A percentile compares a stretch with the other conserved stretches of the same genome.
phyloP scores from a whole-genome alignment of 1,284 basidiomycete genomes.

The Phlebopus sp. region DNA sequence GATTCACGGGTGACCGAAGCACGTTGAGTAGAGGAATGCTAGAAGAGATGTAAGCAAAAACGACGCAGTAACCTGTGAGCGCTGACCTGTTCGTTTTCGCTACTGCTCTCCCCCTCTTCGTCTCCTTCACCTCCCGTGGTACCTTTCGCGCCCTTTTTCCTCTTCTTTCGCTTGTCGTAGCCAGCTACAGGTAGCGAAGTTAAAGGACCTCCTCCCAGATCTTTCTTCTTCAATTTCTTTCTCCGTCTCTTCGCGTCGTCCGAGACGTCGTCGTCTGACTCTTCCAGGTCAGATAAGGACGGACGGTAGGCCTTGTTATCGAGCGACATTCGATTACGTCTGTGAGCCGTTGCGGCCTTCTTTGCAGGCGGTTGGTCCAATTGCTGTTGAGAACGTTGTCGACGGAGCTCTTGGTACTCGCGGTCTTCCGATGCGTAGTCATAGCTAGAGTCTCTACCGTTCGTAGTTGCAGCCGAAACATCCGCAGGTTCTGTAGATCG shows the following conservation, averaged over 20 bases:
- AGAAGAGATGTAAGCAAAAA: conserved; percentile 10
- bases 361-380: conserved; percentile 32
- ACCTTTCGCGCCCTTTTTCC: conserved; percentile 37
- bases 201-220: conserved; percentile 50
- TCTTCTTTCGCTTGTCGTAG: conserved; percentile 53
- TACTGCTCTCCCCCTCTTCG: conserved; percentile 32
- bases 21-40: conserved; percentile 35
- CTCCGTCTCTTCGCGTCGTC: conserved; percentile 54
- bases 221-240: conserved; percentile 56
- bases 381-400: conserved; percentile 33
- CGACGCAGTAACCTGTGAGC: background rate
- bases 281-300: conserved; percentile 55
- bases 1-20: conserved; percentile 17
- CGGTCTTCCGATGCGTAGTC: conserved; percentile 75
- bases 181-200: conserved; percentile 63
- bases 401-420: conserved; percentile 41
- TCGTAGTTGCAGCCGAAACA: conserved; percentile 26
- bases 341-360: conserved; percentile 34
- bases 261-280: conserved; percentile 56
- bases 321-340: conserved; percentile 59
- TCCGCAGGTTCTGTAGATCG: conserved; percentile 52
- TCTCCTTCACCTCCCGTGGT: conserved; percentile 31
- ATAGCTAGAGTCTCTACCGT: conserved; percentile 60
- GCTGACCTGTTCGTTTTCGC: conserved; percentile 36
- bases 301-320: conserved; percentile 82